These are phyloP conservation scores for Talaromyces sp. DNA, from an alignment of 2,329 filamentous ascomycete species.

Conservation along the genomic window DNA sequence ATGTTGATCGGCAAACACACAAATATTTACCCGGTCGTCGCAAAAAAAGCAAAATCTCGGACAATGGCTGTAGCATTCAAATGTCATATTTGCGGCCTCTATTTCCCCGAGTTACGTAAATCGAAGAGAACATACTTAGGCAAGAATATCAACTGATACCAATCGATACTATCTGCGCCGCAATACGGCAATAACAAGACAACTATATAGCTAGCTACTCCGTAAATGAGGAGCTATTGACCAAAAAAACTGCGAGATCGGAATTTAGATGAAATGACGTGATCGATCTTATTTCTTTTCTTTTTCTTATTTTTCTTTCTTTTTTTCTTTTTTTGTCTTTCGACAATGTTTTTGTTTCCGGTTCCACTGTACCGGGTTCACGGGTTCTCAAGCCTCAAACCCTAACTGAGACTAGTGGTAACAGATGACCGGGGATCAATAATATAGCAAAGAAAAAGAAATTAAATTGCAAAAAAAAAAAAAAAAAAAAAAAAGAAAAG, in stretches of 20 bases:
- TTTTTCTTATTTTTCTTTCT: neutral
- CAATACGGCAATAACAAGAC: too few relatives aligned
- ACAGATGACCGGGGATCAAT: neutral
- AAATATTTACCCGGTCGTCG: neutral
- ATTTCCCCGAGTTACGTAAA: neutral
- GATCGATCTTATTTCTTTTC: neutral
- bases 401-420: neutral
- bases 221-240: neutral
- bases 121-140: too few relatives aligned
- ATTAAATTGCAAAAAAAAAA: neutral
- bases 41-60: neutral
- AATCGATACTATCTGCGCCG: neutral
- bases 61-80: neutral
- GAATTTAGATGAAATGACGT: neutral
- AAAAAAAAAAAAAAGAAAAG: neutral
- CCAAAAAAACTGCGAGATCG: neutral
- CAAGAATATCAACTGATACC: too few relatives aligned
- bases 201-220: too few relatives aligned
- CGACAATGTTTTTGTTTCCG: neutral
- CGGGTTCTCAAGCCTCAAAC: neutral
- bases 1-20: neutral
- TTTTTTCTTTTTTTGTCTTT: neutral
- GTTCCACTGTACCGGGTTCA: neutral
- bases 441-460: neutral
- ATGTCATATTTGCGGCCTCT: neutral